Conservation (phyloP, 1,284 basidiomycete species). For the Bothia castanella region DNA sequence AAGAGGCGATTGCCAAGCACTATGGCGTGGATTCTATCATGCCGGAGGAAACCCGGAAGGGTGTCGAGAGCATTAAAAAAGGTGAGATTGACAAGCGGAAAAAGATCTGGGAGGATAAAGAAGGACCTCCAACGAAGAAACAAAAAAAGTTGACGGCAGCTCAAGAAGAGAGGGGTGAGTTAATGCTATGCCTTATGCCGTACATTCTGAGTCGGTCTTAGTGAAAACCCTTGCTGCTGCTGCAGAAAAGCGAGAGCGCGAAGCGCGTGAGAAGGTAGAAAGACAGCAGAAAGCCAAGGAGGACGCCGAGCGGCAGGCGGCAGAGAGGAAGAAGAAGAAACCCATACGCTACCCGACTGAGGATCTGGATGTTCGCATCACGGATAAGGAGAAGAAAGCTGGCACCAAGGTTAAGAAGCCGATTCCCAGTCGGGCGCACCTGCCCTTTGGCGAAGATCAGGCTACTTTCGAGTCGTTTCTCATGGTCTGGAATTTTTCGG, state of each 20-base stretch:
- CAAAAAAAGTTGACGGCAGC: slow-evolving; percentile 70
- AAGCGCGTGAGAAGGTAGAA: slow-evolving; percentile 63
- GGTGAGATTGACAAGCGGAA: slow-evolving; percentile 86
- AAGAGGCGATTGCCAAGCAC: slow-evolving; percentile 74
- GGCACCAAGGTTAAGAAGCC: slow-evolving; percentile 71
- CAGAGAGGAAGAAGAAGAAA: slow-evolving; percentile 84
- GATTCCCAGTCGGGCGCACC: slow-evolving; percentile 51
- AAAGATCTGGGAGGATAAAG: slow-evolving; percentile 83
- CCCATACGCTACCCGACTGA: slow-evolving; percentile 82
- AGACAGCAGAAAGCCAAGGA: slow-evolving; percentile 64
- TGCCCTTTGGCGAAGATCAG: slow-evolving; percentile 74
- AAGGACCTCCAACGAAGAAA: slow-evolving; percentile 73
- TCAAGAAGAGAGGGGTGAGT: slow-evolving; percentile 68
- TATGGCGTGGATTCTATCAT: slow-evolving; percentile 84
- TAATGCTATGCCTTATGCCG: slow-evolving; percentile 7
- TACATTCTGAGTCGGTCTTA: slow-evolving; percentile 19
- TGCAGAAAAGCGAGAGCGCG: slow-evolving; percentile 63
- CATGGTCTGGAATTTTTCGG: slow-evolving; percentile 89
- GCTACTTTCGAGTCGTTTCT: slow-evolving; percentile 82
- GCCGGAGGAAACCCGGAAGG: slow-evolving; percentile 78
- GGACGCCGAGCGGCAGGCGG: slow-evolving; percentile 63
- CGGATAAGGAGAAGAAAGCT: slow-evolving; percentile 74
- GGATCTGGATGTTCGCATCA: slow-evolving; percentile 76
- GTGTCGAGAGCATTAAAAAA: slow-evolving; percentile 77
- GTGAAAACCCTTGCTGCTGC: slow-evolving; percentile 37